Base-by-base conservation (phyloP, 352 stramenopile genomes). In the Thalassiosira hispida region DNA sequence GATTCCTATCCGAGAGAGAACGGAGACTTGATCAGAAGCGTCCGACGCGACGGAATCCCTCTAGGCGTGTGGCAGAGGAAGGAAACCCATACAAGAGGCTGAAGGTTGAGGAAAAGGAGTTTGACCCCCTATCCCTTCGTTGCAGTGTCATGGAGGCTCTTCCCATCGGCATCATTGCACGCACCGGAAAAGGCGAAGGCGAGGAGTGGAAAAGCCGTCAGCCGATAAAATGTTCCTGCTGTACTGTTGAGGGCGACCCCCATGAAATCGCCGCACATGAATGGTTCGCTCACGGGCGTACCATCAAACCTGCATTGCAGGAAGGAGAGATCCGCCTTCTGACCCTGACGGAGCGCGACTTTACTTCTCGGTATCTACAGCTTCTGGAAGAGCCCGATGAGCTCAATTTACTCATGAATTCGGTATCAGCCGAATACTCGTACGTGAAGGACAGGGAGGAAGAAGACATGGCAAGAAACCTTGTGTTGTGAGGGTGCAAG, bases 41-140 rank as follows among this genome's bases (percentile, higher is more conserved):
- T 12, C 47, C 47, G 23, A 56, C 47, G 18, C 47, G 47, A 23
- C 18, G 12, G 47, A 56, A 56, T 12, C 47, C 33, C 33, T 42
- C 47, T 23, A 4, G 47, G 18, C 47, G 47, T 29, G 5, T 4
- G 5, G 47, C 47, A 29, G 47, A 23, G 47, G 23, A 29, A 23
- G 47, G 23, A 23, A 56, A 56, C 12, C 47, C 47, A 56, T 56
- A 56, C 47, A 56, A 56, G 23, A 56, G 47, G 14, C 5, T 29
- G 5, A 56, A 29, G 12, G 47, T n/a, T n/a, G n/a, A 29, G 47
- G 47, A 29, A 29, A 29, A 56, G 5, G 47, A 12, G 18, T 56
- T 56, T 56, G 47, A 56, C 14, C 47, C 47, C 12, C 47, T 56
- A 56, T 56, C 47, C 5, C 23, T 56, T 56, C 47, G 47, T 14